Evolutionary conservation across 1,284 basidiomycete genomes (phyloP).

Genomic region (Phellopilus nigrolimitatus): DNA sequence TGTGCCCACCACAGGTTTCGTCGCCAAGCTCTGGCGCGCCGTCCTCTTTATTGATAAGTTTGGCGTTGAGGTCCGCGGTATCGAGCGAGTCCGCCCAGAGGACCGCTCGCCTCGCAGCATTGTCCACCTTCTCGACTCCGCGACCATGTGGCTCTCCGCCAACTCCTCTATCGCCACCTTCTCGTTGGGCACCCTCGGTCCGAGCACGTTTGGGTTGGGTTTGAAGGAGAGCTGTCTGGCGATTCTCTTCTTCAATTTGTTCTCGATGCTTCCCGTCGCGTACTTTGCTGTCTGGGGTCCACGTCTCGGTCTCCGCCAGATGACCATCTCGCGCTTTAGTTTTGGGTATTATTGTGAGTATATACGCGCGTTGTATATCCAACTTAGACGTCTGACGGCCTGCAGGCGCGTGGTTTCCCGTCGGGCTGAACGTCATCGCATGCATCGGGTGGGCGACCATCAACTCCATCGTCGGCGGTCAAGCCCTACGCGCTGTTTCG

Average conservation of each 20-base stretch:
- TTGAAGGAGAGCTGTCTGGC: too few relatives aligned
- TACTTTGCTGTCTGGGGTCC: constrained; percentile 33
- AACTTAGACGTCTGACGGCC: constrained; percentile 1
- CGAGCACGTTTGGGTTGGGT: constrained; percentile 28
- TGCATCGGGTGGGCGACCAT: constrained; percentile 35
- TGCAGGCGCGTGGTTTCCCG: constrained; percentile 24
- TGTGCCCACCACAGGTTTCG: constrained; percentile 9
- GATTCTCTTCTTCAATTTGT: constrained; percentile 36
- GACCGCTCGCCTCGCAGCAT: constrained; percentile 20
- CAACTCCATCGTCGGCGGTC: constrained; percentile 35
- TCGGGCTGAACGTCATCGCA: constrained; percentile 28
- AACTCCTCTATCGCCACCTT: constrained; percentile 29
- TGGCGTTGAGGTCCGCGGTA: constrained; percentile 29
- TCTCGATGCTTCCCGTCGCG: constrained; percentile 32
- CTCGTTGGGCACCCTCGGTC: constrained; percentile 33
- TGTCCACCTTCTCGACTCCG: constrained; percentile 18
- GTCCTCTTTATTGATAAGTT: too few relatives aligned
- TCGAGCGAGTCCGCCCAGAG: constrained; percentile 28
- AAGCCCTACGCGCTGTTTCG: constrained; percentile 28
- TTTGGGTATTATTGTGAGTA: constrained; percentile 28
- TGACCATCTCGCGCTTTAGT: constrained; percentile 33
- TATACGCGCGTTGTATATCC: too few relatives aligned
- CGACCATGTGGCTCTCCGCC: constrained; percentile 27
- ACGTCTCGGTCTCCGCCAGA: constrained; percentile 33
- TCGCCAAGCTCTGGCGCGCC: too few relatives aligned